Evolutionary conservation across 148 eudicot species (phyloP), one percentile per base, ranked within the genome.

Genomic region (Nepenthes mirabilis): DNA sequence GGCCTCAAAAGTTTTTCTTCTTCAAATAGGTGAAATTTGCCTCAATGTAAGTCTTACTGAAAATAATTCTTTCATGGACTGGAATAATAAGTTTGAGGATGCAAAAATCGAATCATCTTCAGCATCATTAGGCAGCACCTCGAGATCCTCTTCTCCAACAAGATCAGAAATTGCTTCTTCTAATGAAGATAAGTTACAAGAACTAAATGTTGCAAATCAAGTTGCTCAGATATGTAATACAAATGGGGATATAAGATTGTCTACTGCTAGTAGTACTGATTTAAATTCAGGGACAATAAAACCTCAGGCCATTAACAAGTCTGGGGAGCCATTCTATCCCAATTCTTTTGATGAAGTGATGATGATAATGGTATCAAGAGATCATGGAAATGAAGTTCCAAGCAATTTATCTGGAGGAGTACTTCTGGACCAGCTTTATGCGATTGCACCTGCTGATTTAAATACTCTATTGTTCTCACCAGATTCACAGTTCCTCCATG

Each of bases 31-130:
- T 77, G 91, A 93, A 37, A 79, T 93, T 59, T 88, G 93, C 67
- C 89, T 93, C 59, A 79, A 81, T 62, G 80, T 93, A 54, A 75
- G 75, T 77, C 93, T 93, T 71, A 80, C 84, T 49, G 96, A 86
- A 72, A 82, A 67, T 66, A 72, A 69, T 66, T 59, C 80, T 58
- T 14, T 61, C 14, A 34, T 51, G 64, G 96, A 86, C 36, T 50
- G 66, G 64, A 70, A 76, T 50, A 33, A 67, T 53, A 60, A 73
- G 56, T 52, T n/a, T 60, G 58, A 56, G 40, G 83, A 80, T 71
- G 49, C 40, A 33, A 32, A 45, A 52, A n/a, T 11, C 54, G 89
- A 81, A 52, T 72, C 83, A 14, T 60, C 76, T 60, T 64, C 71
- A 55, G 64, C 75, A 60, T 76, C 82, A 72, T 75, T 65, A 34